Evolutionary conservation across 306 rosid genomes (phyloP), one percentile per base, ranked within the genome.

Genomic region (Casuarina glauca): DNA sequence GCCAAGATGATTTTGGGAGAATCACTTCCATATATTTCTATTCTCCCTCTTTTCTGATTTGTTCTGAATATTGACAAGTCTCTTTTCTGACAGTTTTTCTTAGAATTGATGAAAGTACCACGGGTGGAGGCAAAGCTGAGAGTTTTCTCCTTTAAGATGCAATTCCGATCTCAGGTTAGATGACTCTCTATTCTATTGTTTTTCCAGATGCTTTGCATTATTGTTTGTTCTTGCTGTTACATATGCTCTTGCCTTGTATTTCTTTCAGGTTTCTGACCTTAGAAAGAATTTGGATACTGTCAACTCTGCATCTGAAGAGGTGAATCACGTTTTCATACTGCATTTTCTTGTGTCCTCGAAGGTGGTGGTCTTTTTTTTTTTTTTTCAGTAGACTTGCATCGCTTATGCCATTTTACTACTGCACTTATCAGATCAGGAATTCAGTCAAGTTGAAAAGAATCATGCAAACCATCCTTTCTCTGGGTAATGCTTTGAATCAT

Each of bases 401-500:
- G 69, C 80, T 53, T 79, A 72, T 73, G n/a, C 71, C 20, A 53
- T 74, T 88, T 55, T 15, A 32, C 77, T 68, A 60, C 38, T 77
- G 32, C 84, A 86, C 73, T 73, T 67, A 81, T 85, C 98, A 96
- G 99, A 93, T 93, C 79, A 88, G 93, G 86, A 85, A 83, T 86
- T 96, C 99, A 5, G 90, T 83, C 80, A 96, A 93, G 88, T 87
- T 96, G 93, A 96, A 91, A 91, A 91, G 98, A 87, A 93, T 91
- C 85, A 91, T 96, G 99, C 99, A 96, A 84, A 96, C 99, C 77
- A 96, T 96, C 86, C 99, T 96, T 82, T 96, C 98, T 62, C 87
- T 93, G 71, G 99, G 99, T 61, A 96, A 91, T 85, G 99, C 99
- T 72, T 80, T 96, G 85, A 96, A 96, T 88, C 98, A 93, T 46